phyloP scores from a whole-genome alignment of 192 early-diverging fungal species.

The Glomus cerebriforme region DNA sequence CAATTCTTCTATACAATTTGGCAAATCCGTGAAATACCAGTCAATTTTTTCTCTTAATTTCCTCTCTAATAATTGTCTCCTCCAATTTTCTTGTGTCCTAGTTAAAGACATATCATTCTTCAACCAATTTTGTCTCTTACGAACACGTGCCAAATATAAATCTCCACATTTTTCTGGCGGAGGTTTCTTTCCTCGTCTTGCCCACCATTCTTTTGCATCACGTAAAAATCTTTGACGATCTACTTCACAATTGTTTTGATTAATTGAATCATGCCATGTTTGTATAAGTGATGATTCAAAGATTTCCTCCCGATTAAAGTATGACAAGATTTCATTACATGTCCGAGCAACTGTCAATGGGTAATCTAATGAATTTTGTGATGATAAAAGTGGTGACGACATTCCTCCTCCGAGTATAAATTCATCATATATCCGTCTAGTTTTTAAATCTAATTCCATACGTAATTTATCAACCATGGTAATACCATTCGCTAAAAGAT shows the following conservation, averaged over 20 bases:
- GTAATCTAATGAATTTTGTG: not conserved
- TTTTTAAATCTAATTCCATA: constrained; percentile 27
- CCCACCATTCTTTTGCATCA: constrained; percentile 35
- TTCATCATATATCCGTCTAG: constrained; percentile 29
- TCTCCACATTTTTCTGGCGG: constrained; percentile 33
- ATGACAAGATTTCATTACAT: constrained; percentile 3
- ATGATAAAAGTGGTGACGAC: not conserved
- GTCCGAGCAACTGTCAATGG: constrained; percentile 5
- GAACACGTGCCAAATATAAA: constrained; percentile 25
- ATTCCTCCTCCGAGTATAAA: constrained; percentile 16
- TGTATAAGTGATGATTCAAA: constrained; percentile 6
- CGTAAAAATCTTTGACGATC: constrained; percentile 28
- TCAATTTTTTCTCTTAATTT: constrained; percentile 33
- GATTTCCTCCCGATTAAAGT: constrained; percentile 9
- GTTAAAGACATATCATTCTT: constrained; percentile 18
- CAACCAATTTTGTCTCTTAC: constrained; percentile 28
- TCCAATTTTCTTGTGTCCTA: constrained; percentile 29
- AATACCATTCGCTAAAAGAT: not conserved
- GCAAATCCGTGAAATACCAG: constrained; percentile 31
- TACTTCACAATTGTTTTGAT: not conserved
- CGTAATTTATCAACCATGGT: constrained; percentile 17
- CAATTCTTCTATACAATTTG: not conserved
- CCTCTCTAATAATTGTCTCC: constrained; percentile 24
- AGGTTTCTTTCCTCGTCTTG: constrained; percentile 31
- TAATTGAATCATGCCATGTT: constrained; percentile 17